Percentiles rank a stretch among this genome's conserved stretches.
Evolutionary conservation across 345 rosid species (phyloP).

Genomic region (Gossypium stocksii): DNA sequence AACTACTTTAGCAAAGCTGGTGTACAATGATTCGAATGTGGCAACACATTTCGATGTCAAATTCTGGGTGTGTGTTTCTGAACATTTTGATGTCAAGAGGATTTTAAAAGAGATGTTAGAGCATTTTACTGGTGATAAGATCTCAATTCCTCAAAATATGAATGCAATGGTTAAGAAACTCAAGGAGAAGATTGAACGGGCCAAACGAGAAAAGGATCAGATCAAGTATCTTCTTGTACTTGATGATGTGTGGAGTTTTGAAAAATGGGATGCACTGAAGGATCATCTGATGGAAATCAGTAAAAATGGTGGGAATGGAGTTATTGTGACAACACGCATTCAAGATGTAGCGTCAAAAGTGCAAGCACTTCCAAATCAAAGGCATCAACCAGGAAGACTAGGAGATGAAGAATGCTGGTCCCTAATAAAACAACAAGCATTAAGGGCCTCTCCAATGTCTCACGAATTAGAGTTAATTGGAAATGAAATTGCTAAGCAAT

Average conservation of each 20-base stretch:
- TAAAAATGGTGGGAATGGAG: not conserved
- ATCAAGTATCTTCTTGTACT: not conserved
- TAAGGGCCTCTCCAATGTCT: not conserved
- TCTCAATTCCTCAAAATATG: too few relatives aligned
- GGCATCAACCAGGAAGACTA: not conserved
- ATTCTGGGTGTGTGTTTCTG: too few relatives aligned
- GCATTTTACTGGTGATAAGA: too few relatives aligned
- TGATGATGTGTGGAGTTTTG: not conserved
- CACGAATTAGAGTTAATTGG: not conserved
- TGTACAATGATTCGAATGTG: too few relatives aligned
- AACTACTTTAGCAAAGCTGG: too few relatives aligned
- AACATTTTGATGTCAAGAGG: too few relatives aligned
- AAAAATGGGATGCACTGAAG: not conserved
- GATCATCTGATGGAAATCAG: too few relatives aligned
- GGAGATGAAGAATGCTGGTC: not conserved
- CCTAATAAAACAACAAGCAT: not conserved
- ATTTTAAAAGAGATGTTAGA: too few relatives aligned
- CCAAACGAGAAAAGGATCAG: not conserved
- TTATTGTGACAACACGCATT: not conserved
- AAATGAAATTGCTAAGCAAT: not conserved
- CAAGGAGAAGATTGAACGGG: not conserved
- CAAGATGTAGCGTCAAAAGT: not conserved
- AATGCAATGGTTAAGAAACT: too few relatives aligned
- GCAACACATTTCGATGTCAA: too few relatives aligned
- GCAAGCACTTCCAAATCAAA: not conserved